Percentiles rank a stretch among this genome's conserved stretches.
Conservation (phyloP, 495 filamentous ascomycete genomes). For the Glonium stellatum region DNA sequence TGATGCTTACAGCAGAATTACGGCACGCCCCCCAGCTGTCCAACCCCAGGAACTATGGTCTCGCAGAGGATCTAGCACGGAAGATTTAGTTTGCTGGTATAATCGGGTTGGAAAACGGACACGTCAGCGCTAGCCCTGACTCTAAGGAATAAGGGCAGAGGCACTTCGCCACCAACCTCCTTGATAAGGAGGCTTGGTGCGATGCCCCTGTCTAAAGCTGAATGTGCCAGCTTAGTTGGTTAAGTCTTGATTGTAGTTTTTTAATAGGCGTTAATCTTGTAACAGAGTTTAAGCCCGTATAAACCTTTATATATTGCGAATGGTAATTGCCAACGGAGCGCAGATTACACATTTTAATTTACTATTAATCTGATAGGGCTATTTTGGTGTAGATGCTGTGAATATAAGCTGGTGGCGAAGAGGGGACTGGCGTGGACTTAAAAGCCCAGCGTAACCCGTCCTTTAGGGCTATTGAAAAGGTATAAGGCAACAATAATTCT, state of each 20-base stretch:
- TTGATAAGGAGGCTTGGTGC: neutral
- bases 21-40: neutral
- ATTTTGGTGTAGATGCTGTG: neutral
- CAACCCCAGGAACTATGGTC: neutral
- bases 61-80: no score
- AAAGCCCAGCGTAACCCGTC: no score
- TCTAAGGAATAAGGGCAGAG: neutral
- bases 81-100: neutral
- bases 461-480: no score
- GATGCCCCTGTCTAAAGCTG: neutral
- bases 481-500: no score
- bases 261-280: neutral
- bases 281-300: neutral
- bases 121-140: neutral
- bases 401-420: no score
- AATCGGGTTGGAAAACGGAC: neutral
- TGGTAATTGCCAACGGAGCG: no score
- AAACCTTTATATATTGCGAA: neutral
- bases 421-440: no score
- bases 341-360: no score
- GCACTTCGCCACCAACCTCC: neutral
- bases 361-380: no score
- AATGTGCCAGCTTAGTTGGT: neutral
- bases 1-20: neutral
- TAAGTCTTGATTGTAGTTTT: neutral